These are phyloP conservation scores for Aspergillus mulundensis DNA, from an alignment of 495 filamentous ascomycete species.

Conservation along the genomic window DNA sequence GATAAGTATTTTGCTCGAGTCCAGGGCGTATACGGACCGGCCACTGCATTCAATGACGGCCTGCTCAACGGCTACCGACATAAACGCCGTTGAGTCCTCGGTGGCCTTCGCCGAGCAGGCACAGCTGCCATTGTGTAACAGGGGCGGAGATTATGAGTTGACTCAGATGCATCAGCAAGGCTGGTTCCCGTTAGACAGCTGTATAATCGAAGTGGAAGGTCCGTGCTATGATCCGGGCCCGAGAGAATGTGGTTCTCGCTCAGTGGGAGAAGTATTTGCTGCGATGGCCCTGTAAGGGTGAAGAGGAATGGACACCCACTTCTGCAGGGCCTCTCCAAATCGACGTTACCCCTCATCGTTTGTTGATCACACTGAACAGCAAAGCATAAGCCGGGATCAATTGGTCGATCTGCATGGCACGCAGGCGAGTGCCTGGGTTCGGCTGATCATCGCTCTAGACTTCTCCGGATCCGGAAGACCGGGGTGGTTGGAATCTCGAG, in stretches of 20 bases:
- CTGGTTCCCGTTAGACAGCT: not conserved
- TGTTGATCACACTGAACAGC: not conserved
- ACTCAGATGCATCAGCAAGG: not conserved
- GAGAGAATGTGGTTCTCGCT: not conserved
- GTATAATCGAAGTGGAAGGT: not conserved
- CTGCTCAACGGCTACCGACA: not conserved
- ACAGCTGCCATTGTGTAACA: not conserved
- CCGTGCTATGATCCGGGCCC: not conserved
- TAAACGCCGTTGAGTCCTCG: not conserved
- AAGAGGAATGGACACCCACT: not conserved
- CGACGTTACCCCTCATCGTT: not conserved
- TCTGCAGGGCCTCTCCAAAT: not conserved
- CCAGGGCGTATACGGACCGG: too few species aligned
- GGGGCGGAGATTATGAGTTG: not conserved
- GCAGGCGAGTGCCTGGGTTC: not conserved
- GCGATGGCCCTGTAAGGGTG: not conserved
- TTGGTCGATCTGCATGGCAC: not conserved
- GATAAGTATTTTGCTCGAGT: too few species aligned
- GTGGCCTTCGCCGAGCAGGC: not conserved
- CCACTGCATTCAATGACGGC: not conserved
- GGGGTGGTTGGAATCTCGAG: not conserved
- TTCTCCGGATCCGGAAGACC: not conserved
- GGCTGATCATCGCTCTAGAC: constrained; percentile 1
- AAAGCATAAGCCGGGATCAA: constrained; percentile 2
- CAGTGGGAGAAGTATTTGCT: not conserved